Evolutionary conservation across 1,284 basidiomycete species (phyloP).

Genomic region (Apiotrichum mycotoxinovorans): DNA sequence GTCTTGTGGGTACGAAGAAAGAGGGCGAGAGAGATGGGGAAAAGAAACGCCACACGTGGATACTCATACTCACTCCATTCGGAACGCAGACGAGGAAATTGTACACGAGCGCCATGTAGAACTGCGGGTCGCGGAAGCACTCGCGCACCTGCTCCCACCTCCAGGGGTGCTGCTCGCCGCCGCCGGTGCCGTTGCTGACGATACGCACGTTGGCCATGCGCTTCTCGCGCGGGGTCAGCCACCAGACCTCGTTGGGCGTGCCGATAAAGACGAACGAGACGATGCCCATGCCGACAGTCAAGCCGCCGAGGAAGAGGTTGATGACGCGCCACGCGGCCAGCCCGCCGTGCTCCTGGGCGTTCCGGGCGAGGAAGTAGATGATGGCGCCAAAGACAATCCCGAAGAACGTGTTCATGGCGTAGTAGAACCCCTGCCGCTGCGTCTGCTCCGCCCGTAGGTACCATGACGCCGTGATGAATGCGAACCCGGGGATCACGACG

Average conservation of each 20-base stretch:
- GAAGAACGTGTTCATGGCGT: conserved; percentile 23
- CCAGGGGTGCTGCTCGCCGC: conserved; percentile 26
- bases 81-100: not conserved
- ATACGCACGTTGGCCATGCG: conserved; percentile 23
- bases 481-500: conserved; percentile 32
- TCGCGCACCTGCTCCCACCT: conserved; percentile 30
- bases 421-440: conserved; percentile 22
- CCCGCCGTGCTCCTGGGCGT: conserved; percentile 11
- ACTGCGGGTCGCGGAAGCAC: conserved; percentile 32
- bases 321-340: conserved; percentile 27
- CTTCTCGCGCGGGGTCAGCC: conserved; percentile 22
- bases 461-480: conserved; percentile 12
- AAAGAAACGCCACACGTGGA: too few species aligned
- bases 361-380: conserved; percentile 23
- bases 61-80: not conserved
- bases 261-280: conserved; percentile 20
- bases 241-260: conserved; percentile 23
- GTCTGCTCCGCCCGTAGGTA: conserved; percentile 14
- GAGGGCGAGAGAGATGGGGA: too few species aligned
- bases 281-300: conserved; percentile 21
- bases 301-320: conserved; percentile 27
- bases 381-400: not conserved
- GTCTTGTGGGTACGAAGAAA: too few species aligned
- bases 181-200: conserved; percentile 16
- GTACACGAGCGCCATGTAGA: conserved; percentile 14